A percentile compares a stretch with the other conserved stretches of the same genome.
Conservation (phyloP, 495 filamentous ascomycete genomes). For the Immersiella caudata region DNA sequence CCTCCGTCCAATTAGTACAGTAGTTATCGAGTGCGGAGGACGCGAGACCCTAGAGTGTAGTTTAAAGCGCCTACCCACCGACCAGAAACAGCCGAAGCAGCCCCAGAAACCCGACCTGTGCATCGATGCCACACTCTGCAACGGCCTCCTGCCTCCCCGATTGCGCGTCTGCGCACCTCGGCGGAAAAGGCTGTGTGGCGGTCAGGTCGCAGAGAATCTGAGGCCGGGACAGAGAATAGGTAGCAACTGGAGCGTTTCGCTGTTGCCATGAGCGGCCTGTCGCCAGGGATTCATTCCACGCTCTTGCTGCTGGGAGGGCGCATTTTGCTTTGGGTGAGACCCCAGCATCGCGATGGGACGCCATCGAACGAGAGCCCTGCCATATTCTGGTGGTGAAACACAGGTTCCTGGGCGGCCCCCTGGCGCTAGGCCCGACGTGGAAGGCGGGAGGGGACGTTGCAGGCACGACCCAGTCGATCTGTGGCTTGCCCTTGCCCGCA, state of each 20-base stretch:
- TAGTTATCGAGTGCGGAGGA: neutral
- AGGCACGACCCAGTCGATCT: neutral
- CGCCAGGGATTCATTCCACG: neutral
- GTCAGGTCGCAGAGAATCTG: neutral
- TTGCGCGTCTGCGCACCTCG: constrained; percentile 1
- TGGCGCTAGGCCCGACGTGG: constrained; percentile 25
- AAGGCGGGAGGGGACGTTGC: neutral
- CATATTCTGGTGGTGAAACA: constrained; percentile 27
- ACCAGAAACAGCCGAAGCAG: neutral
- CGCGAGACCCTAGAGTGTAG: neutral
- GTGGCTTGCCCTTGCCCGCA: neutral
- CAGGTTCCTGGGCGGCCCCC: constrained; percentile 13
- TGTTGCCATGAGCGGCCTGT: neutral
- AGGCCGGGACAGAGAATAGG: too few species aligned
- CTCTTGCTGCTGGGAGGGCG: neutral
- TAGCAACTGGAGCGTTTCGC: neutral
- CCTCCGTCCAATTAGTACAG: neutral
- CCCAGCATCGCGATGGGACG: constrained; percentile 7
- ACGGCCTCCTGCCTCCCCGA: neutral
- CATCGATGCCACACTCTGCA: constrained; percentile 9
- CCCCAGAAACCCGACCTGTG: neutral
- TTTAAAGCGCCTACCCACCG: neutral
- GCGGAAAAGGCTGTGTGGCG: neutral
- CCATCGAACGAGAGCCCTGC: constrained; percentile 28
- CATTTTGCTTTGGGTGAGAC: constrained; percentile 2